A percentile compares a stretch with the other conserved stretches of the same genome.
phyloP scores from a whole-genome alignment of 371 early-diverging fungal genomes.

The Vairimorpha necatrix region DNA sequence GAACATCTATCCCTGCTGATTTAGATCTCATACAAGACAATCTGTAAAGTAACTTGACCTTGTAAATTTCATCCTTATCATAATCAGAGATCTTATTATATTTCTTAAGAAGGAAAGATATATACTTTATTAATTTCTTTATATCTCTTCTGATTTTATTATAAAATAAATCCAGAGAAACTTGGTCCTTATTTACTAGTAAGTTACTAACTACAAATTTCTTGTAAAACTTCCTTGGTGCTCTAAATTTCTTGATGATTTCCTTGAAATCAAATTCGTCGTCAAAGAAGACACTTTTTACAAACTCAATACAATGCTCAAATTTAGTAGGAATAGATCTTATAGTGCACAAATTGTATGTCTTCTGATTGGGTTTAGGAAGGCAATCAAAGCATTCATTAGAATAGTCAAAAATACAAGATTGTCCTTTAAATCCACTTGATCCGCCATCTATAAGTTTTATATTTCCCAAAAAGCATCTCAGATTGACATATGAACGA shows the following conservation, averaged over 20 bases:
- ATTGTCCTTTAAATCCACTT: conserved; percentile 89
- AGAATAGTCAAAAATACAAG: conserved; percentile 72
- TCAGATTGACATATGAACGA: conserved; percentile 81
- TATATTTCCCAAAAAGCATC: conserved; percentile 79
- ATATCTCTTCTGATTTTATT: conserved; percentile 4
- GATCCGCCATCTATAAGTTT: conserved; percentile 92
- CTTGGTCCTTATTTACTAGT: background rate
- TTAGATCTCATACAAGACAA: conserved; percentile 44
- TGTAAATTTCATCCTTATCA: conserved; percentile 23
- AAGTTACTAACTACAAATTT: background rate
- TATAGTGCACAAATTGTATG: conserved; percentile 85
- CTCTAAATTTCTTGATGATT: background rate
- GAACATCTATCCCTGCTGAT: conserved; percentile 40
- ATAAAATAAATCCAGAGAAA: too few species aligned
- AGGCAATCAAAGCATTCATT: conserved; percentile 95
- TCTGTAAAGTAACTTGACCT: conserved; percentile 43
- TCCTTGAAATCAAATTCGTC: background rate
- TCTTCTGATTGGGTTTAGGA: conserved; percentile 68
- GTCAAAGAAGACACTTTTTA: conserved; percentile 67
- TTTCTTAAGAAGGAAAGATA: background rate
- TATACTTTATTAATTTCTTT: background rate
- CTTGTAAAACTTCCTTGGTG: background rate
- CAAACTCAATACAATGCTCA: conserved; percentile 97
- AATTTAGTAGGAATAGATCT: conserved; percentile 85
- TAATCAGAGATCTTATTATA: background rate